Evolutionary conservation across 345 rosid genomes (phyloP), one percentile per base, ranked within the genome.

Genomic region (Excoecaria cochinchinensis): DNA sequence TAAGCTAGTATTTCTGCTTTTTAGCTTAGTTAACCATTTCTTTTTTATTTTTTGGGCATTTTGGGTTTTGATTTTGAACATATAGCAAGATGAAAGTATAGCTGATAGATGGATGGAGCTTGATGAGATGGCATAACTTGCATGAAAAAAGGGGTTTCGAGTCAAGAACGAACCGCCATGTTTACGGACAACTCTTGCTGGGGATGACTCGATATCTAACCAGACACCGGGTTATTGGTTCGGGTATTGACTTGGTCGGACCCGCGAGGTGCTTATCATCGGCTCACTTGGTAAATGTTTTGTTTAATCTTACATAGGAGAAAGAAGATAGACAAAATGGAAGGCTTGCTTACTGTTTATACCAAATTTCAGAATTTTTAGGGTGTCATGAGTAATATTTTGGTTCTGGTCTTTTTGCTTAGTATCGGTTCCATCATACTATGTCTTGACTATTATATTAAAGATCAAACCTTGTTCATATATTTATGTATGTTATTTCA

Each of bases 101-200:
- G 76, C 51, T 58, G 61, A 46, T 36, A 69, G 72, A 65, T 53
- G 31, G 59, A 25, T 46, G 59, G 8, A 58, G 64, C 22, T 59
- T 22, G 25, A 40, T 22, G 25, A 40, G 21, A n/a, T 39, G 75
- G 47, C 5, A 51, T 5, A 38, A 17, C 50, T 52, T 3, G 47
- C 64, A 40, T 50, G 38, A 77, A 4, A 39, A 25, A 24, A 15
- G 17, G 74, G 82, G 75, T 74, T 73, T 57, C 65, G 14, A 85
- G 86, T 83, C 88, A 85, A 85, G 88, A 85, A 80, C 86, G 84
- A 85, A 83, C 83, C 82, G 74, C 76, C 48, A 3, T n/a, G 21
- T 63, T 21, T 62, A 40, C 62, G 21, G 67, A 25, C 61, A 36
- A 42, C 0, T 8, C 31, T 59, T 69, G 48, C 56, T 8, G 17